Percentiles rank a stretch among this genome's conserved stretches.
phyloP scores from a whole-genome alignment of 2,329 filamentous ascomycete species.

The Teratosphaeria viscida region DNA sequence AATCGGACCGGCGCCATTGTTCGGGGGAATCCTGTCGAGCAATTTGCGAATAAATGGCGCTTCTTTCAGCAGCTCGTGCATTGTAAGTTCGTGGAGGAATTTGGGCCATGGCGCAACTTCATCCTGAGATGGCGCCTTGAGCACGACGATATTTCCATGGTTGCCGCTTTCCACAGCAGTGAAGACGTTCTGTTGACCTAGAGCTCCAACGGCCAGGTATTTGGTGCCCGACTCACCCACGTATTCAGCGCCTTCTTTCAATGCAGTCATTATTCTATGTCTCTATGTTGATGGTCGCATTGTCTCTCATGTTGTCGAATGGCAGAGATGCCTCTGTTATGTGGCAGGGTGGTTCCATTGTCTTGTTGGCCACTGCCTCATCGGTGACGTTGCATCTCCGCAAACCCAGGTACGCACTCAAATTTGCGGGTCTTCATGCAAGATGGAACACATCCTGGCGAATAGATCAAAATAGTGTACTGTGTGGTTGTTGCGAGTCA shows the following conservation, averaged over 20 bases:
- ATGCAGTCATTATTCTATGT: constrained; percentile 4
- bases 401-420: not conserved
- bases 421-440: not conserved
- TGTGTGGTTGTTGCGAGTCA: not conserved
- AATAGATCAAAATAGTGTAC: too few species aligned
- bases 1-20: constrained; percentile 10
- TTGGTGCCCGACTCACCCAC: constrained; percentile 15
- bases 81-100: constrained; percentile 22
- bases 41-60: constrained; percentile 14
- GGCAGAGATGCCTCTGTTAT: not conserved
- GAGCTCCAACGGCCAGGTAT: constrained; percentile 18
- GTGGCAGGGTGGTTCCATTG: not conserved
- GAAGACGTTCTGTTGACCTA: constrained; percentile 22
- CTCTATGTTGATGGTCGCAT: not conserved
- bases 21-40: constrained; percentile 18
- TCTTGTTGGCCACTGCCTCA: not conserved
- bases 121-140: constrained; percentile 16
- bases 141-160: constrained; percentile 13
- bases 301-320: not conserved
- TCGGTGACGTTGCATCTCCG: not conserved
- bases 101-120: constrained; percentile 14
- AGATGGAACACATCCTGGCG: not conserved
- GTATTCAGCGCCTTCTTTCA: constrained; percentile 13
- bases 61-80: constrained; percentile 22
- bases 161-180: constrained; percentile 15